Evolutionary conservation across 2,329 filamentous ascomycete species (phyloP).

Genomic region (Podosphaera fusca): DNA sequence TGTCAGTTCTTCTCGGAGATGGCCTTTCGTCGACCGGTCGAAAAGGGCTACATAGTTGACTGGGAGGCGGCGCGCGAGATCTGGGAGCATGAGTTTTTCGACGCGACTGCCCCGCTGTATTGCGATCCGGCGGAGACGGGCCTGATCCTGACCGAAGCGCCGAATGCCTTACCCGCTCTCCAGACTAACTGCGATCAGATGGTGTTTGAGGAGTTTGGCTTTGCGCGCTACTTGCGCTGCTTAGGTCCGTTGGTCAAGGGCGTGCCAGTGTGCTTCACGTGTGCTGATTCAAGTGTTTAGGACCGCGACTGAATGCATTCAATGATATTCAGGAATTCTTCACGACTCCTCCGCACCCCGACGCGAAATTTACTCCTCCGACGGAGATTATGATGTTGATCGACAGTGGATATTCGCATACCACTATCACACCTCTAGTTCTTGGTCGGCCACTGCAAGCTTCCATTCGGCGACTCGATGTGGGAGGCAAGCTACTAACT

Average conservation of each 20-base stretch:
- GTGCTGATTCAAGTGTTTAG: slow-evolving; percentile 19
- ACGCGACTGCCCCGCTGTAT: slow-evolving; percentile 36
- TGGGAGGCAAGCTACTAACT: slow-evolving; percentile 81
- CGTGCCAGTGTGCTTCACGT: background rate
- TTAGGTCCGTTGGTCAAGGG: slow-evolving; percentile 26
- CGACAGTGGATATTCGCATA: slow-evolving; percentile 83
- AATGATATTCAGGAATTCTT: slow-evolving; percentile 47
- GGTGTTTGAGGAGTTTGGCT: slow-evolving; percentile 92
- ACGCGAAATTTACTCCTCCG: slow-evolving; percentile 24
- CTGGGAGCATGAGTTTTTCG: slow-evolving; percentile 77
- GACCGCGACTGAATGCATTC: slow-evolving; percentile 57
- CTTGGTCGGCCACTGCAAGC: slow-evolving; percentile 58
- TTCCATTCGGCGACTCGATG: slow-evolving; percentile 62
- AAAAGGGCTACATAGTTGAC: slow-evolving; percentile 86
- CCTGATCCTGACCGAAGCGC: slow-evolving; percentile 63
- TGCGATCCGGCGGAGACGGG: slow-evolving; percentile 67
- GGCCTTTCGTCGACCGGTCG: slow-evolving; percentile 66
- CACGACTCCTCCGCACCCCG: slow-evolving; percentile 25
- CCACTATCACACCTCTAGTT: slow-evolving; percentile 70
- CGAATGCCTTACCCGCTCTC: slow-evolving; percentile 57
- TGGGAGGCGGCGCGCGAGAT: slow-evolving; percentile 94
- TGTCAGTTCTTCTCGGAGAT: slow-evolving; percentile 82
- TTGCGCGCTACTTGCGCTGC: slow-evolving; percentile 61
- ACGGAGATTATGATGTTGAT: slow-evolving; percentile 70
- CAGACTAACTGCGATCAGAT: slow-evolving; percentile 90